A percentile compares a stretch with the other conserved stretches of the same genome.
phyloP scores from a whole-genome alignment of 345 rosid species.

The Eucalyptus erythrocorys region DNA sequence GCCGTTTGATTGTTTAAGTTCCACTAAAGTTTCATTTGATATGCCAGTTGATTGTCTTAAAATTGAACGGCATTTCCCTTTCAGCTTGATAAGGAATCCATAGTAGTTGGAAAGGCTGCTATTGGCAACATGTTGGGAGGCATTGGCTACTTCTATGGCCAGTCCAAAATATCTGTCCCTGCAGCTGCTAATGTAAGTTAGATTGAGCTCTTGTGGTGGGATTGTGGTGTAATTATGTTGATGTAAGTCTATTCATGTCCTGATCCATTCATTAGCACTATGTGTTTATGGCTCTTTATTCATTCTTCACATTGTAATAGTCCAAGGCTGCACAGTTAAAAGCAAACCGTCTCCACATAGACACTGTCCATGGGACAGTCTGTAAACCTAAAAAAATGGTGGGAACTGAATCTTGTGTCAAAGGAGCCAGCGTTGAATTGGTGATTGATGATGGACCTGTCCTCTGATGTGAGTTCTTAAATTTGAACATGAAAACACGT shows the following conservation, averaged over 20 bases:
- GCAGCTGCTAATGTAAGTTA: slow-evolving; percentile 42
- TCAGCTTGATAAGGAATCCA: slow-evolving; percentile 60
- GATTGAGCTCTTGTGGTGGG: background rate
- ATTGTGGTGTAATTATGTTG: background rate
- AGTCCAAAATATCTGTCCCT: slow-evolving; percentile 58
- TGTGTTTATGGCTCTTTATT: background rate
- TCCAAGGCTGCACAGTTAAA: background rate
- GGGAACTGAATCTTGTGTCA: background rate
- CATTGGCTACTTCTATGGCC: slow-evolving; percentile 93
- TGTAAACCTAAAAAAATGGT: background rate
- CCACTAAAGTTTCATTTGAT: background rate
- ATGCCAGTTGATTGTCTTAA: background rate
- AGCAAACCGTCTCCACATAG: background rate
- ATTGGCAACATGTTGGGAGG: slow-evolving; percentile 88
- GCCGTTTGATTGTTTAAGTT: background rate
- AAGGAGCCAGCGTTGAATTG: background rate
- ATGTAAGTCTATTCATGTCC: background rate
- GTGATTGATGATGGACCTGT: background rate
- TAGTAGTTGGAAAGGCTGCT: slow-evolving; percentile 67
- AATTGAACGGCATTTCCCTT: background rate
- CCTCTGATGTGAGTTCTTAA: background rate
- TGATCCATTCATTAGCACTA: background rate
- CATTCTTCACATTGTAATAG: background rate
- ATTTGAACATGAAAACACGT: background rate
- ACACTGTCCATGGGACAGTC: background rate